Conservation (phyloP, 2,329 filamentous ascomycete genomes). For the Beauveria medogensis region DNA sequence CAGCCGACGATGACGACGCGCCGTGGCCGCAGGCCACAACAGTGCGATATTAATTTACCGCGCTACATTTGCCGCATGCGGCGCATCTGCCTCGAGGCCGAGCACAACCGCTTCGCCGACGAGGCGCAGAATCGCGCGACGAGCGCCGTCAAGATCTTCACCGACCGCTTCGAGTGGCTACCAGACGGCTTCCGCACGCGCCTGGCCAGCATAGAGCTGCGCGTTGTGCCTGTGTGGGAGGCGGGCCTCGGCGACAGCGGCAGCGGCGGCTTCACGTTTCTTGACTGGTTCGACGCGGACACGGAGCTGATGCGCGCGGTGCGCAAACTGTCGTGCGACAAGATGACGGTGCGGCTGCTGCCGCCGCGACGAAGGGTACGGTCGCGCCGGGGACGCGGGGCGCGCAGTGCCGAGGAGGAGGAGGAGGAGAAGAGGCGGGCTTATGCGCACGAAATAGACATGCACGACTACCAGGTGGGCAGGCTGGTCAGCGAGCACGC, state of each 20-base stretch:
- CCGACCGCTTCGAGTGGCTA: conserved; percentile 2
- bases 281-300: conserved; percentile 25
- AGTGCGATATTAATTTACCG: conserved; percentile 22
- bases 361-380: conserved; percentile 5
- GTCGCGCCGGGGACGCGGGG: not conserved
- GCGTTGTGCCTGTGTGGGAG: conserved; percentile 26
- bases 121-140: conserved; percentile 24
- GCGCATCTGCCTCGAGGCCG: conserved; percentile 33
- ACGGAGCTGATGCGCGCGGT: conserved; percentile 25
- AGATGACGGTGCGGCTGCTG: conserved; percentile 28
- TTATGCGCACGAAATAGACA: conserved; percentile 13
- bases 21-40: not conserved
- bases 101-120: conserved; percentile 28
- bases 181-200: conserved; percentile 12
- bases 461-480: conserved; percentile 6
- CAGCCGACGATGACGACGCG: not conserved
- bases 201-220: conserved; percentile 35
- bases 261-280: conserved; percentile 23
- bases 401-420: not conserved
- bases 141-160: conserved; percentile 30
- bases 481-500: not conserved
- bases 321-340: conserved; percentile 25
- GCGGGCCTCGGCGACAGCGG: not conserved
- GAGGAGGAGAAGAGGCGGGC: conserved; percentile 11
- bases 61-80: conserved; percentile 34